Percentiles rank a stretch among this genome's conserved stretches.
Conservation (phyloP, 148 eudicot species). For the Rhododendron ferrugineum region DNA sequence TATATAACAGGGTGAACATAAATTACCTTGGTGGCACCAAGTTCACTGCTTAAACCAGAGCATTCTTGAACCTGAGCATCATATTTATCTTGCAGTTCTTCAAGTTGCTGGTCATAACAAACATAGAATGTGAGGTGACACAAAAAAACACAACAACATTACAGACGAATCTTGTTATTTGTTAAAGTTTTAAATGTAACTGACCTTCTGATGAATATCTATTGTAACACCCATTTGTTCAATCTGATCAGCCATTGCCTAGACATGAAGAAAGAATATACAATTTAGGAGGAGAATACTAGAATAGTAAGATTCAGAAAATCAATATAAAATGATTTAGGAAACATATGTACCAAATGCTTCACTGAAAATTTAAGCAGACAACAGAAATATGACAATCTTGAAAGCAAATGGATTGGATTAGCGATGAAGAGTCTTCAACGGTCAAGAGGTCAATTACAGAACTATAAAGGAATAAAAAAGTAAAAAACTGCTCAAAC, state of each 20-base stretch:
- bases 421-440: neutral
- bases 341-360: neutral
- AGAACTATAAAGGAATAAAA: neutral
- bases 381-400: neutral
- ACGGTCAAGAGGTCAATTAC: neutral
- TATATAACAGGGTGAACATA: neutral
- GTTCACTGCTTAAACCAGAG: constrained; percentile 42
- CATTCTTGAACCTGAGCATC: constrained; percentile 48
- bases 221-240: constrained; percentile 68
- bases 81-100: constrained; percentile 56
- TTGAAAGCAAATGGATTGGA: neutral
- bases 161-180: neutral
- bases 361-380: neutral
- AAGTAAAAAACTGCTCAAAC: neutral
- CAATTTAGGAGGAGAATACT: neutral
- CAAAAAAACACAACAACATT: neutral
- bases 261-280: neutral
- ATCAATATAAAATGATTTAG: neutral
- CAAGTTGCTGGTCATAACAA: constrained; percentile 41
- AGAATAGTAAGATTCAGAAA: neutral
- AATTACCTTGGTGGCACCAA: constrained; percentile 49
- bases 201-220: constrained; percentile 65
- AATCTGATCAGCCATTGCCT: constrained; percentile 86
- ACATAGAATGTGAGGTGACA: neutral
- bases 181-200: neutral